A percentile compares a stretch with the other conserved stretches of the same genome.
These are phyloP conservation scores for Besnoitia besnoiti DNA, from an alignment of 169 alveolate species.

Conservation along the genomic window DNA sequence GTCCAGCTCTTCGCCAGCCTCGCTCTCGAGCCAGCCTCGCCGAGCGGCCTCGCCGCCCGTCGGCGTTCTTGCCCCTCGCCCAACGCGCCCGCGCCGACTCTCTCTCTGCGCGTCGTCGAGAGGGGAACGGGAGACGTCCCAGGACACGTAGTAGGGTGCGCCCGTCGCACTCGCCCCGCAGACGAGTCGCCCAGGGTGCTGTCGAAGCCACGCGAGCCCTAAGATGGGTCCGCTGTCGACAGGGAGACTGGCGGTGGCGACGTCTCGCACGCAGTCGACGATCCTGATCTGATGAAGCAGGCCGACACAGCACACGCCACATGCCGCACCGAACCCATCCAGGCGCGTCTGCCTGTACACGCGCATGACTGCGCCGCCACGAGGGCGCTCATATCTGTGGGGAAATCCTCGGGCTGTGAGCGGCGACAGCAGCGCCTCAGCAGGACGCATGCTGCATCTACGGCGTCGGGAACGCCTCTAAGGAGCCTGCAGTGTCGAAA, in stretches of 20 bases:
- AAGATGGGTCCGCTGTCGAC: slow-evolving; percentile 67
- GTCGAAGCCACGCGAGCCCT: slow-evolving; percentile 72
- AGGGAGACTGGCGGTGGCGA: slow-evolving; percentile 33
- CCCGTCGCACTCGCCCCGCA: slow-evolving; percentile 72
- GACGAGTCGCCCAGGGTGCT: slow-evolving; percentile 69
- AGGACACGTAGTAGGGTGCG: slow-evolving; percentile 68
- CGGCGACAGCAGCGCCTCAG: too few species aligned
- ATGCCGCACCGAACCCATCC: too few species aligned
- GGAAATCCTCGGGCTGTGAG: too few species aligned
- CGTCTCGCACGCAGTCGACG: slow-evolving; percentile 49
- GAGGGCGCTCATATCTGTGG: too few species aligned
- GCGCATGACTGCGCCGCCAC: too few species aligned
- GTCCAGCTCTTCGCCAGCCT: too few species aligned
- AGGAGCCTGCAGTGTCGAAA: too few species aligned
- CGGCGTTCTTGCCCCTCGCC: background rate
- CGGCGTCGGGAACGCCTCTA: too few species aligned
- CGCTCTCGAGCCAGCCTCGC: too few species aligned
- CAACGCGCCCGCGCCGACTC: background rate
- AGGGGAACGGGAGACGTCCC: slow-evolving; percentile 49
- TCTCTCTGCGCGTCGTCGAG: background rate
- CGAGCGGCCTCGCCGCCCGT: slow-evolving; percentile 26
- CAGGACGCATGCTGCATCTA: too few species aligned
- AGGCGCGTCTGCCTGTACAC: too few species aligned
- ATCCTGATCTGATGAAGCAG: slow-evolving; percentile 7
- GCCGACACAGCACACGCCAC: too few species aligned